Base-by-base conservation (phyloP, 345 rosid species). In the Gossypium herbaceum region DNA sequence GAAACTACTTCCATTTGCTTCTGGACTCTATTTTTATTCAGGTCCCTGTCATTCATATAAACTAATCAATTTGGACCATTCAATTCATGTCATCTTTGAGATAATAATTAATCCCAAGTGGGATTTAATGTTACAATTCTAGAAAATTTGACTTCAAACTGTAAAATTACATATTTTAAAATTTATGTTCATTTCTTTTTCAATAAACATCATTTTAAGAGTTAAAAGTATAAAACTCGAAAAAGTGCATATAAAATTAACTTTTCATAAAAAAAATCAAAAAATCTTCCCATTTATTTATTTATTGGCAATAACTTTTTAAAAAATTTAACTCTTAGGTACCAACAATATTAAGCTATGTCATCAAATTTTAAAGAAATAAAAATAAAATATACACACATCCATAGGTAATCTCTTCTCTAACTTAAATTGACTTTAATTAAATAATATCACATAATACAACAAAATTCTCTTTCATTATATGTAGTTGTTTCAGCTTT, bases 51-150 rank as follows among this genome's bases (percentile, higher is more conserved):
- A 56, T 29, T 65, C 68, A 12, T n/a, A n/a, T 68, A 74, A 66
- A 20, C 80, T 81, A 81, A 68, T 74, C 73, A 77, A 80, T 75
- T 54, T 77, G 76, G 69, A 72, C 78, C 59, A 72, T 48, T 52
- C 47, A 44, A 51, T 52, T 22, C 12, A 55, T 55, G 70, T 71
- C 75, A 60, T 25, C 22, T 82, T 54, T 7, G 1, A 29, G 8
- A 17, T 67, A 24, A 12, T 34, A 58, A 67, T 29, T 54, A 54
- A 54, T 51, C 75, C 41, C 25, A 68, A 13, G 12, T 15, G 12
- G 43, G 9, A 29, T 19, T 19, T 68, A 74, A 68, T 65, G 77
- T 56, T 52, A 52, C 51, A 73, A 75, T 73, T 63, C 20, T 0
- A 16, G 24, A 27, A 27, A 19, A 39, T 60, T 73, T 73, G 73